phyloP scores from a whole-genome alignment of 129 eudicot species.

The carrot (Daucus carota) region DH1_v3.0 NC_030382.2:43228501-43229000 shows the following conservation, averaged over 20 bases:
- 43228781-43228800: slow-evolving; percentile 58
- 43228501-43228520: not conserved
- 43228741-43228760: slow-evolving; percentile 99
- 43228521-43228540: not conserved
- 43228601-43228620: not conserved
- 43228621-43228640: not conserved
- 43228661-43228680: too few species aligned
- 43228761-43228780: slow-evolving; percentile 91
- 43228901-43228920: slow-evolving; percentile 90
- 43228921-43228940: slow-evolving; percentile 99
- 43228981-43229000: not conserved
- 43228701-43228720: not conserved
- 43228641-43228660: too few species aligned
- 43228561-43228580: not conserved
- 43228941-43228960: slow-evolving; percentile 17
- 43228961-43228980: not conserved
- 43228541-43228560: not conserved
- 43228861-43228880: slow-evolving; percentile 99
- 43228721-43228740: slow-evolving; percentile 91
- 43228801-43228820: slow-evolving; percentile 80
- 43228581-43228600: not conserved
- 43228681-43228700: not conserved
- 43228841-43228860: slow-evolving; percentile 98
- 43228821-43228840: slow-evolving; percentile 91
- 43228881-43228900: slow-evolving; percentile 97